These are phyloP conservation scores for Aphanomyces euteiches DNA, from an alignment of 352 stramenopile genomes.

Conservation along the genomic window DNA sequence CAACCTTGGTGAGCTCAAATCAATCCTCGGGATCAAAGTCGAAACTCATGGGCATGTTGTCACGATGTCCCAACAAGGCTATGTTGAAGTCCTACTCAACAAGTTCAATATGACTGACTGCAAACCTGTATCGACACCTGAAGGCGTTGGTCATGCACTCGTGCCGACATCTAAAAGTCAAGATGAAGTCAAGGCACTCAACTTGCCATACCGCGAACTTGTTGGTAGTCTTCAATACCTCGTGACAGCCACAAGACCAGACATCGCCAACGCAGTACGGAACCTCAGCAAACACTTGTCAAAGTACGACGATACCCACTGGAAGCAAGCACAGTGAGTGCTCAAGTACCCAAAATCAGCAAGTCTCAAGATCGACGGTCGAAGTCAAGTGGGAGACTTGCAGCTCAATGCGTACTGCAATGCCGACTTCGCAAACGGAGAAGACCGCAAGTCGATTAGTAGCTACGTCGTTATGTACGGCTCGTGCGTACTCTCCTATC, in stretches of 20 bases:
- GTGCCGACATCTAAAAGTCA: neutral
- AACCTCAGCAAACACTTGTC: too few relatives aligned
- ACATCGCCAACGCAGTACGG: too few relatives aligned
- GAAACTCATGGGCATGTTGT: neutral
- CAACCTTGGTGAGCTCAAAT: conserved; percentile 28
- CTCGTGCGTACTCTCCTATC: too few relatives aligned
- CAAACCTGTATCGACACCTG: neutral
- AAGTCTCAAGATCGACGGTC: too few relatives aligned
- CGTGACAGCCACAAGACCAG: conserved; percentile 12
- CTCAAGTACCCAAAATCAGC: too few relatives aligned
- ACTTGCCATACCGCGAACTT: conserved; percentile 28
- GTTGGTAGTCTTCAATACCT: conserved; percentile 28
- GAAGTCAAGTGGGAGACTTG: too few relatives aligned
- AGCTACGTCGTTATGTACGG: too few relatives aligned
- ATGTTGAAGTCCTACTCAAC: conserved; percentile 15
- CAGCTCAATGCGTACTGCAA: too few relatives aligned
- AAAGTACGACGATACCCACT: too few relatives aligned
- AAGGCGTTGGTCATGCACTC: neutral
- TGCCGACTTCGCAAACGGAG: too few relatives aligned
- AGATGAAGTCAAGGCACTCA: conserved; percentile 19
- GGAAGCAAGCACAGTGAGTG: too few relatives aligned
- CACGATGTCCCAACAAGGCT: conserved; percentile 24
- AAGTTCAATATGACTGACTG: conserved; percentile 16
- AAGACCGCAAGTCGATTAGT: too few relatives aligned
- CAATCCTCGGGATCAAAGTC: conserved; percentile 24